Conservation (phyloP, 306 rosid genomes). For the Quercus parvula region DNA sequence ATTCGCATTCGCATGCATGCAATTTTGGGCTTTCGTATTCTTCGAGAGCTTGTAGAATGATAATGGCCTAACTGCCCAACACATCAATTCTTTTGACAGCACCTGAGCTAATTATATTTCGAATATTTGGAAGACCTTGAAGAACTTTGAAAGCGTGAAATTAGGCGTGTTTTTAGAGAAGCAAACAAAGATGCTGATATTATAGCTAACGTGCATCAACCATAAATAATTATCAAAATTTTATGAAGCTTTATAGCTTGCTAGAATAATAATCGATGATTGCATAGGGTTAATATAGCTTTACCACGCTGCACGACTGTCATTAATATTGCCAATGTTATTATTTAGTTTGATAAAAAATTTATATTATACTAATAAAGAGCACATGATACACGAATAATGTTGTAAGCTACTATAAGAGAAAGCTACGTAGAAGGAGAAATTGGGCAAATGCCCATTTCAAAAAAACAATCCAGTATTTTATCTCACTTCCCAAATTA, state of each 20-base stretch:
- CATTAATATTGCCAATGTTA: neutral
- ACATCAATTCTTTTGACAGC: neutral
- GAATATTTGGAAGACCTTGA: neutral
- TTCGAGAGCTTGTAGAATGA: neutral
- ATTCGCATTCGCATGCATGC: neutral
- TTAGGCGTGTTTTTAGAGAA: neutral
- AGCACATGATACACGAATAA: too few species aligned
- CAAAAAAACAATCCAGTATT: too few species aligned
- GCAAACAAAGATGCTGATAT: neutral
- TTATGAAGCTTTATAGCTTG: neutral
- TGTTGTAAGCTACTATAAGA: too few species aligned
- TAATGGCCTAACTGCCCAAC: neutral
- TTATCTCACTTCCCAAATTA: too few species aligned
- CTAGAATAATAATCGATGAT: neutral
- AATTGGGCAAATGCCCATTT: too few species aligned
- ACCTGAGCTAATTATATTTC: neutral
- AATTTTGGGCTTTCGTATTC: neutral
- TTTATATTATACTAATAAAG: too few species aligned
- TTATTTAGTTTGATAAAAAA: too few species aligned
- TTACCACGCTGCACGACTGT: neutral
- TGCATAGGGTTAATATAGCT: neutral
- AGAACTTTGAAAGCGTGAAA: neutral
- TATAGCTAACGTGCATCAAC: neutral
- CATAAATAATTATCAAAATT: neutral
- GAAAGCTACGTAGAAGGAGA: too few species aligned